Conservation (phyloP, 139 green algal species). For the Micractinium conductrix region DNA sequence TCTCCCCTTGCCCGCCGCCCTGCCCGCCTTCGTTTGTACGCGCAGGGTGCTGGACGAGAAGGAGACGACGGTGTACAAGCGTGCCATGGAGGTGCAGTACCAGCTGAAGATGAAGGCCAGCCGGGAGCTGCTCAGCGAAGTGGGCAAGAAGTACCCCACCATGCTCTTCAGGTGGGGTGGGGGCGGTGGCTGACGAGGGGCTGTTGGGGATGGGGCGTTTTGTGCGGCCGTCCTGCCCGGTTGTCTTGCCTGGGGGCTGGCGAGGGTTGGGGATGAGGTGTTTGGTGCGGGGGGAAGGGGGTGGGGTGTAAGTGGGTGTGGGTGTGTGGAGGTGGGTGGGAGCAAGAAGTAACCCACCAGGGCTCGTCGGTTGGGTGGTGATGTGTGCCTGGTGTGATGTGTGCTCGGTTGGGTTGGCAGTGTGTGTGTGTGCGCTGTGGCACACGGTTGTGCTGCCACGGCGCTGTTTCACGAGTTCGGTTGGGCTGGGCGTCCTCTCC, state of each 20-base stretch:
- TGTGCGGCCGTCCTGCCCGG: too few species aligned
- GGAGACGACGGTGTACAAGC: constrained; percentile 98
- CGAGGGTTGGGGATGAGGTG: neutral
- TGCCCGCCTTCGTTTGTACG: too few species aligned
- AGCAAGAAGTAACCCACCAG: constrained; percentile 88
- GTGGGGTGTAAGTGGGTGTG: neutral
- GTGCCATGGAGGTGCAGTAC: constrained; percentile 92
- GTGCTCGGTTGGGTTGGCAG: too few species aligned
- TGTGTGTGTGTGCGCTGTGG: too few species aligned
- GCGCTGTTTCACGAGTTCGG: too few species aligned
- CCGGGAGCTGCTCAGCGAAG: constrained; percentile 84
- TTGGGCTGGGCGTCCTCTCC: neutral
- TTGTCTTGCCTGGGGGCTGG: neutral
- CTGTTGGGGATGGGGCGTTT: neutral
- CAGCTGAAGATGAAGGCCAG: constrained; percentile 92
- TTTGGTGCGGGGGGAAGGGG: too few species aligned
- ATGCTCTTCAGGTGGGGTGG: constrained; percentile 92
- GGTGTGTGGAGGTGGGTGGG: constrained; percentile 88
- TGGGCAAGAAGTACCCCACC: constrained; percentile 87
- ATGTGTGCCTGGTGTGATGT: too few species aligned
- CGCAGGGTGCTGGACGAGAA: constrained; percentile 88
- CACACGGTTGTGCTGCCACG: too few species aligned
- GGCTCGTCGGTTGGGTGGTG: constrained; percentile 10
- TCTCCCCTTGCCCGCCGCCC: too few species aligned
- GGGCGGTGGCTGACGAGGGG: neutral